These are phyloP conservation scores for Bipolaris victoriae DNA, from an alignment of 2,329 filamentous ascomycete genomes.

Conservation along the genomic window DNA sequence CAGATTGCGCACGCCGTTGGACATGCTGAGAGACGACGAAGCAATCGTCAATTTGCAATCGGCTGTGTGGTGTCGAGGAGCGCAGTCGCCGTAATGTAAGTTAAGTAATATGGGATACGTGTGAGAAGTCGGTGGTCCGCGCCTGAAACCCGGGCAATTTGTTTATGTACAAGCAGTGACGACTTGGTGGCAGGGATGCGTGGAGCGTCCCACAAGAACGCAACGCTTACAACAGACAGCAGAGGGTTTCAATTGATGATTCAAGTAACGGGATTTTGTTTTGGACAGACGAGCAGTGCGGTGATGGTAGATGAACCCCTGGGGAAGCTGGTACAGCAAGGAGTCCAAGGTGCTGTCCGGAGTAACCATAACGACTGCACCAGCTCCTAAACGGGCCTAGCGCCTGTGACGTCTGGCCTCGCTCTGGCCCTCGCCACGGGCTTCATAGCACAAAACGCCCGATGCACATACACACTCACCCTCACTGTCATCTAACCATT, in stretches of 20 bases:
- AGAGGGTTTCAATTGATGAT: constrained; percentile 3
- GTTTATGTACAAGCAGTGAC: constrained; percentile 32
- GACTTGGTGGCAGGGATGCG: constrained; percentile 26
- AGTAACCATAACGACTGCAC: constrained; percentile 24
- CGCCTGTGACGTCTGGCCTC: constrained; percentile 25
- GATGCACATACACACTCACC: constrained; percentile 2
- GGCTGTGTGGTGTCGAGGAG: constrained; percentile 23
- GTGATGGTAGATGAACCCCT: constrained; percentile 16
- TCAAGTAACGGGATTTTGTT: neutral
- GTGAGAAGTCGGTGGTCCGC: constrained; percentile 35
- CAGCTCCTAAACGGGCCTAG: constrained; percentile 22
- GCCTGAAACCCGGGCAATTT: constrained; percentile 32
- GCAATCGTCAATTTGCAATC: constrained; percentile 33
- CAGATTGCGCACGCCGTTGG: constrained; percentile 56
- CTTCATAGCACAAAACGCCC: constrained; percentile 14
- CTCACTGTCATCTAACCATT: constrained; percentile 4
- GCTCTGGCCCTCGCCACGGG: constrained; percentile 3
- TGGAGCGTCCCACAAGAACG: constrained; percentile 15
- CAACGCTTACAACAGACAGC: constrained; percentile 29
- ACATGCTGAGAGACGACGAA: constrained; percentile 52
- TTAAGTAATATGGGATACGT: constrained; percentile 23
- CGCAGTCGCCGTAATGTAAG: constrained; percentile 8
- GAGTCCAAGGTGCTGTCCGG: constrained; percentile 18
- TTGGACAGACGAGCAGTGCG: constrained; percentile 3
- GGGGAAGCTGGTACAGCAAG: constrained; percentile 11